phyloP scores from a whole-genome alignment of 768 basidiomycete genomes.

The Calocybe gangraenosa region DNA sequence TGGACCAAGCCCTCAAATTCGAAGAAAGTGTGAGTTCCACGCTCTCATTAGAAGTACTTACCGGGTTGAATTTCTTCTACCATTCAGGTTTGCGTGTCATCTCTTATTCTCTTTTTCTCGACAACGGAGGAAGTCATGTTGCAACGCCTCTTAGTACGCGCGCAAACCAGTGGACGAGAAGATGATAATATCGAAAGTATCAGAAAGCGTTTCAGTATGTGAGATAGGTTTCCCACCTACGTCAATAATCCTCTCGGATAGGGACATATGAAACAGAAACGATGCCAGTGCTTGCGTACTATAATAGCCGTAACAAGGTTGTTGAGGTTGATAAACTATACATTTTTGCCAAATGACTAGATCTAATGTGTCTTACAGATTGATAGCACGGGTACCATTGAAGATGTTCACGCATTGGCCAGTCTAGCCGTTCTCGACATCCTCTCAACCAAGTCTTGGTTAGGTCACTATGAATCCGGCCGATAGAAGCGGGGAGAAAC shows the following conservation, averaged over 20 bases:
- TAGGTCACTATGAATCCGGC: too few relatives aligned
- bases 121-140: constrained; percentile 90
- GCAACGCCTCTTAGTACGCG: constrained; percentile 79
- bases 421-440: constrained; percentile 41
- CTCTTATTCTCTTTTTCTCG: constrained; percentile 79
- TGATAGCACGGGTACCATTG: constrained; percentile 46
- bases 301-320: constrained; percentile 63
- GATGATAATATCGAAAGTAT: constrained; percentile 96
- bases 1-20: constrained; percentile 95
- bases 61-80: constrained; percentile 4
- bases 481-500: too few relatives aligned
- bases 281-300: constrained; percentile 92
- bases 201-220: constrained; percentile 91
- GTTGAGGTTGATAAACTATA: constrained; percentile 54
- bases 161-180: constrained; percentile 91
- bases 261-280: constrained; percentile 84
- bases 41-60: background rate
- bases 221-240: background rate
- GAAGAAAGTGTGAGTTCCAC: constrained; percentile 65
- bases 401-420: constrained; percentile 30
- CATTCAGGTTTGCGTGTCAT: constrained; percentile 72
- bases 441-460: constrained; percentile 17
- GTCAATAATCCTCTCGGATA: constrained; percentile 19
- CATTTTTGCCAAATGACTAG: too few relatives aligned
- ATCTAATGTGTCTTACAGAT: constrained; percentile 38